Evolutionary conservation across 352 stramenopile genomes (phyloP).

Genomic region (Phytophthora uliginosa): DNA sequence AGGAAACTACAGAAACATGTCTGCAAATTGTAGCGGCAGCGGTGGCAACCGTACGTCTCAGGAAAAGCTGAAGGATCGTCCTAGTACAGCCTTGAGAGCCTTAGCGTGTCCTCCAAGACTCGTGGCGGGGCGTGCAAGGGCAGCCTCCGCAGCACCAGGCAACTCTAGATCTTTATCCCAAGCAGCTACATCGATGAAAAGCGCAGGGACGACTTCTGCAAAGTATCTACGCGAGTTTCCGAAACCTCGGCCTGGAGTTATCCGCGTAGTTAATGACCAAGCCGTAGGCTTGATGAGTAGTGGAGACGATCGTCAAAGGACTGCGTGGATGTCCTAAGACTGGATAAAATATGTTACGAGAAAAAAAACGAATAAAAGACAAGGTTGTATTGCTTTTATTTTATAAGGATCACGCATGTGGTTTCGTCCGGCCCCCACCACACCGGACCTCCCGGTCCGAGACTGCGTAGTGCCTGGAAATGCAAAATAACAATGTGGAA

Average conservation of each 20-base stretch:
- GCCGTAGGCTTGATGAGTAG: conserved; percentile 17
- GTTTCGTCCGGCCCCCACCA: too few relatives aligned
- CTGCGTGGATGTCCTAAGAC: conserved; percentile 53
- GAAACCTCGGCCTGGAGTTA: conserved; percentile 55
- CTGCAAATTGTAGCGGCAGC: conserved; percentile 11
- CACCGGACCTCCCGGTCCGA: too few relatives aligned
- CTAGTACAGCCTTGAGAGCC: conserved; percentile 27
- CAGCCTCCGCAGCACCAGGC: conserved; percentile 23
- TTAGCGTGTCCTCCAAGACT: conserved; percentile 10
- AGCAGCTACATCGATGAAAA: conserved; percentile 14
- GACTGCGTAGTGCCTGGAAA: too few relatives aligned
- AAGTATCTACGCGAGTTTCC: conserved; percentile 77
- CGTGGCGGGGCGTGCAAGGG: conserved; percentile 10
- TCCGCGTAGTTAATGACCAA: conserved; percentile 41
- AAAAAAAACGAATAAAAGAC: too few relatives aligned
- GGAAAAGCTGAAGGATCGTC: conserved; percentile 16
- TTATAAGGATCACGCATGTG: too few relatives aligned
- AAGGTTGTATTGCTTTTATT: too few relatives aligned
- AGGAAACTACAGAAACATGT: conserved; percentile 10
- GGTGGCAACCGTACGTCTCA: not conserved
- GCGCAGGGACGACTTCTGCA: conserved; percentile 2
- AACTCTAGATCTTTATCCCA: conserved; percentile 3
- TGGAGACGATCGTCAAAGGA: conserved; percentile 46
- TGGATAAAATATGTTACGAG: too few relatives aligned
- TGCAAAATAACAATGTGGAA: too few relatives aligned